Base-by-base conservation (phyloP, 2,329 filamentous ascomycete species). In the Bisporella sp. region DNA sequence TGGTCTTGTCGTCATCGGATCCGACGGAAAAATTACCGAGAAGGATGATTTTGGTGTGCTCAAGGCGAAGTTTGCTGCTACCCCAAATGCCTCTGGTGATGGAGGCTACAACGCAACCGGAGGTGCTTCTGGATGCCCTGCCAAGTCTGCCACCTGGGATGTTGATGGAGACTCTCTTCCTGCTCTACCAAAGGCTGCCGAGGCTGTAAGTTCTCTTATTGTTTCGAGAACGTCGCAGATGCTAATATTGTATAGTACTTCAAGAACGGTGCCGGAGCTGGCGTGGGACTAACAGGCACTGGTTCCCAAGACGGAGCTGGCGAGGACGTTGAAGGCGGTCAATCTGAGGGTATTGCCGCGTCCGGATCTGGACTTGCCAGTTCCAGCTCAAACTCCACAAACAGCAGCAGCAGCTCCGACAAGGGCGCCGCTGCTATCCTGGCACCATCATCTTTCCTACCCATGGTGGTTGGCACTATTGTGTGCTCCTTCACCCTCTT, bases 1-100 rank as follows among this genome's bases (percentile, higher is more conserved):
- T 69, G 92, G 91, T 57, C 54, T 66, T 29, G 63, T 66, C 11
- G 57, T 51, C 1, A 62, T 64, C 31, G 31, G 61, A 5, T 47
- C 45, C 21, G 57, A 54, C 42, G 69, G 68, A 51, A 66, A 62
- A 32, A 68, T 73, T 35, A 68, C 67, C 21, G 68, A 71, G 37
- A 64, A 66, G 35, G 45, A 59, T 32, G 76, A 79, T 59, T 82
- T 75, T 66, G 62, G 59, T 4, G 68, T 70, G 50, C 71, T 80
- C 50, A 67, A 74, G 65, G 58, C 59, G 31, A 71, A 72, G 31
- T 71, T 73, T 52, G 55, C 63, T 1, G 65, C 66, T 41, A 72
- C 71, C 51, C 59, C 68, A 21, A 64, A 70, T 58, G 77, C 78
- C 48, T 61, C 59, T 41, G 77, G 75, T 51, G 72, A 79, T 58